A percentile compares a stretch with the other conserved stretches of the same genome.
phyloP scores from a whole-genome alignment of 164 flowering plant species.

The Magnolia sinica region DNA sequence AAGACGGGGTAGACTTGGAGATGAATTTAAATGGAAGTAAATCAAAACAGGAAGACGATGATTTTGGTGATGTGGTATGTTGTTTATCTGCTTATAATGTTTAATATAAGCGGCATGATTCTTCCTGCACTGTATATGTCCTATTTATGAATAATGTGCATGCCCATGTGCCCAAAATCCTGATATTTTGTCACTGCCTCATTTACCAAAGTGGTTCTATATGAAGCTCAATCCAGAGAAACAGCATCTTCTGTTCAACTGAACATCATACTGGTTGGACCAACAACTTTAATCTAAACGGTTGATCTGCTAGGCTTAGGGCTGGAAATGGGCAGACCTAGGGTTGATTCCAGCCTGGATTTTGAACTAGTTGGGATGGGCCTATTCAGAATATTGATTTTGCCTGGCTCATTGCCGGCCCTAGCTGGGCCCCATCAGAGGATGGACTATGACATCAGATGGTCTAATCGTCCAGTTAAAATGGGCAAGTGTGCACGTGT shows the following conservation, averaged over 20 bases:
- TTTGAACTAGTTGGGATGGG: background rate
- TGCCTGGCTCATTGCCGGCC: background rate
- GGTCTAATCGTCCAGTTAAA: background rate
- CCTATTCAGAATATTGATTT: background rate
- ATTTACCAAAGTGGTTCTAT: too few species aligned
- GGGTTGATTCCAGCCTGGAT: background rate
- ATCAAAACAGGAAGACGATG: conserved; percentile 56
- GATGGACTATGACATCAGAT: background rate
- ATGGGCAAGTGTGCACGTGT: background rate
- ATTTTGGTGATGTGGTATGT: conserved; percentile 60
- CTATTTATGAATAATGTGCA: too few species aligned
- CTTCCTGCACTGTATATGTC: too few species aligned
- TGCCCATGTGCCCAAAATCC: too few species aligned
- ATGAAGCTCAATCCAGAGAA: background rate
- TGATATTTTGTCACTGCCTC: too few species aligned
- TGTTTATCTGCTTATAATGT: background rate
- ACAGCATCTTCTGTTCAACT: background rate
- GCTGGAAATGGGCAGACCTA: background rate
- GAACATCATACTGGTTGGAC: background rate
- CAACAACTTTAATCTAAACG: background rate
- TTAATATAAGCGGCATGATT: background rate
- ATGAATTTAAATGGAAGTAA: conserved; percentile 63
- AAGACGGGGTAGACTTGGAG: conserved; percentile 83
- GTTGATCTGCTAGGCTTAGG: background rate
- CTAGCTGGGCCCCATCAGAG: too few species aligned